Conservation (phyloP, 164 flowering plant species). For the grape (Vitis vinifera) region DNA sequence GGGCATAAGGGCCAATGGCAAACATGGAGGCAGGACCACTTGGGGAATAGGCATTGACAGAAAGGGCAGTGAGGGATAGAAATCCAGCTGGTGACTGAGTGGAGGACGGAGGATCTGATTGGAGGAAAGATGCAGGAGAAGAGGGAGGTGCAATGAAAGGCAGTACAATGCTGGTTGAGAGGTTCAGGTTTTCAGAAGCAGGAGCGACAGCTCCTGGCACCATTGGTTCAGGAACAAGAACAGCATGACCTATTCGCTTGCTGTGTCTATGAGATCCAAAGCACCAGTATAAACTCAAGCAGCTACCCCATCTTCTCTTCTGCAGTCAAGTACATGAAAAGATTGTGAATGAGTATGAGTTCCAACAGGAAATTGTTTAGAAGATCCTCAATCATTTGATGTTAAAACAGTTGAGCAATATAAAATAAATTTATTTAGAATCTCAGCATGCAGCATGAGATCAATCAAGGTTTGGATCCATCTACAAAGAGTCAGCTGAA, state of each 20-base stretch:
- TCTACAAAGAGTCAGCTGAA: not conserved
- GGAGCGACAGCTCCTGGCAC: slow-evolving; percentile 31
- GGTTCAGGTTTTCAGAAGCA: slow-evolving; percentile 23
- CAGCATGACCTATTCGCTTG: slow-evolving; percentile 65
- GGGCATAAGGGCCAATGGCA: slow-evolving; percentile 66
- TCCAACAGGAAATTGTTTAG: not conserved
- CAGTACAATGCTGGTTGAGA: slow-evolving; percentile 28
- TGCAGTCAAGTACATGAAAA: slow-evolving; percentile 21
- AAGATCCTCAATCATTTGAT: not conserved
- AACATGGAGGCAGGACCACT: slow-evolving; percentile 50
- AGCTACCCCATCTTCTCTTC: slow-evolving; percentile 67
- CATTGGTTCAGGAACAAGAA: slow-evolving; percentile 49
- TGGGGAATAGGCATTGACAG: slow-evolving; percentile 41
- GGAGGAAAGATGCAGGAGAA: slow-evolving; percentile 68
- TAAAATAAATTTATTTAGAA: not conserved
- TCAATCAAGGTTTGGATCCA: not conserved
- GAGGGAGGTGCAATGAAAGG: slow-evolving; percentile 80
- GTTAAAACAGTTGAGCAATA: not conserved
- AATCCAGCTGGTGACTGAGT: slow-evolving; percentile 53
- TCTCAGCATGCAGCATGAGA: not conserved
- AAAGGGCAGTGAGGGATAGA: slow-evolving; percentile 39
- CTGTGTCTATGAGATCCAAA: slow-evolving; percentile 53
- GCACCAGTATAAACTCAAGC: slow-evolving; percentile 62
- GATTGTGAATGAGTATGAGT: not conserved
- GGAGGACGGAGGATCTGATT: slow-evolving; percentile 60